Base-by-base conservation (phyloP, 2,329 filamentous ascomycete species). In the Hymenoscyphus albidus region DNA sequence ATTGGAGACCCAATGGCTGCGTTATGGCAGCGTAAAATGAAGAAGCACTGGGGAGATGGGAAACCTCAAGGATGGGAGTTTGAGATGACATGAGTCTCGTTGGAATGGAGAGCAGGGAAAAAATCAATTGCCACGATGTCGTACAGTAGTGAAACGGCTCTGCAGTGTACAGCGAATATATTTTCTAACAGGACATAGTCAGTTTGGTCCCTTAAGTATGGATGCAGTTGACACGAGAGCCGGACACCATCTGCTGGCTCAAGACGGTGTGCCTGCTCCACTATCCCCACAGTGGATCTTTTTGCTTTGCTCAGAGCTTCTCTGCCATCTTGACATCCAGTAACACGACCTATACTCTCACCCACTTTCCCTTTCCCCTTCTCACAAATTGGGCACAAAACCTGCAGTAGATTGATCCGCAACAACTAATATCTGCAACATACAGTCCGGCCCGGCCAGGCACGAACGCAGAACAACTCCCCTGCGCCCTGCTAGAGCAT, bases 21-120 rank as follows among this genome's bases (percentile, higher is more conserved):
- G 92, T 83, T 69, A 92, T 83, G 67, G 90, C 85, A 27, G 93
- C 85, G 77, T 92, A 96, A 80, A 96, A 96, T 7, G 92, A 95
- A 59, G 89, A 87, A 3, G 92, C 90, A 42, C 88, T 86, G 62
- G 92, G 86, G 62, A 96, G 85, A 76, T 93, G 88, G 66, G 87
- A 88, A 74, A 96, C 92, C 74, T 85, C 81, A 69, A 87, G 74
- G 68, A 81, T 80, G 59, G 85, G 83, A 48, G 63, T 58, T 31
- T 22, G 55, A 27, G 16, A 51, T 51, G 39, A 32, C 58, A 64
- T 60, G 31, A 18, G 48, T 54, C 22, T 18, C 1, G 48, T 54
- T 27, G 54, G 39, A 18, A 39, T 39, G 2, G 38, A 27, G 10
- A 44, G 27, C 4, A 32, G 35, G 10, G 18, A 9, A 31, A 16